Conservation (phyloP, 306 rosid species). For the Elaeagnus macrophylla region DNA sequence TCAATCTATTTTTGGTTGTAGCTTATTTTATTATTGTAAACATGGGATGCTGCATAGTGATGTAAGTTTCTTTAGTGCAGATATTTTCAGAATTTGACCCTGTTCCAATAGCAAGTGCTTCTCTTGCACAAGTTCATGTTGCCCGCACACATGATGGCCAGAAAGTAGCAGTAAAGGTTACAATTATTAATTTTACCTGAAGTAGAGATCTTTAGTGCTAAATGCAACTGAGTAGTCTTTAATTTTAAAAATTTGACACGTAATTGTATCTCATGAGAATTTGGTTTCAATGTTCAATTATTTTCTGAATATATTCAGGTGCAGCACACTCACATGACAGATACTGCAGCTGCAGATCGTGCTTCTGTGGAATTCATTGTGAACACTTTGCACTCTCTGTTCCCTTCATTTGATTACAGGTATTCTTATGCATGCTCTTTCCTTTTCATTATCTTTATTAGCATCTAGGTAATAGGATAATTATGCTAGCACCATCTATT, state of each 20-base stretch:
- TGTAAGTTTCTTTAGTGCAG: slow-evolving; percentile 41
- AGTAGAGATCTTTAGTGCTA: slow-evolving; percentile 18
- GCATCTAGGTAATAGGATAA: slow-evolving; percentile 10
- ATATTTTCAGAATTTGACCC: slow-evolving; percentile 74
- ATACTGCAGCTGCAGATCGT: slow-evolving; percentile 91
- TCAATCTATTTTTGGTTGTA: slow-evolving; percentile 5
- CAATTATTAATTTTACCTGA: slow-evolving; percentile 14
- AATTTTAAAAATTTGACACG: not conserved
- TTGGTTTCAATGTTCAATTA: slow-evolving; percentile 12
- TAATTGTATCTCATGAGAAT: slow-evolving; percentile 19
- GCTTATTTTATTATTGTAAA: not conserved
- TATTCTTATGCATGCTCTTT: slow-evolving; percentile 19
- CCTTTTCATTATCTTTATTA: slow-evolving; percentile 5
- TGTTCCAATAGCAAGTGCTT: slow-evolving; percentile 87
- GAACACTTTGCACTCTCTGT: slow-evolving; percentile 59
- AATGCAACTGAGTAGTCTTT: slow-evolving; percentile 14
- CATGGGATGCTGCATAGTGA: slow-evolving; percentile 7
- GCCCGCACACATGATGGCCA: slow-evolving; percentile 72
- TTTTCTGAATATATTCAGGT: slow-evolving; percentile 49
- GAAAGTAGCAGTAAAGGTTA: slow-evolving; percentile 97
- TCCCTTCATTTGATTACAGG: slow-evolving; percentile 93
- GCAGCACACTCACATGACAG: slow-evolving; percentile 92
- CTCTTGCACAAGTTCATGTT: slow-evolving; percentile 96
- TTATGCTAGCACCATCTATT: slow-evolving; percentile 16
- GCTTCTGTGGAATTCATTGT: slow-evolving; percentile 80